A percentile compares a stretch with the other conserved stretches of the same genome.
phyloP scores from a whole-genome alignment of 805 yeast genomes.

The Saccharomycopsis vini region DNA sequence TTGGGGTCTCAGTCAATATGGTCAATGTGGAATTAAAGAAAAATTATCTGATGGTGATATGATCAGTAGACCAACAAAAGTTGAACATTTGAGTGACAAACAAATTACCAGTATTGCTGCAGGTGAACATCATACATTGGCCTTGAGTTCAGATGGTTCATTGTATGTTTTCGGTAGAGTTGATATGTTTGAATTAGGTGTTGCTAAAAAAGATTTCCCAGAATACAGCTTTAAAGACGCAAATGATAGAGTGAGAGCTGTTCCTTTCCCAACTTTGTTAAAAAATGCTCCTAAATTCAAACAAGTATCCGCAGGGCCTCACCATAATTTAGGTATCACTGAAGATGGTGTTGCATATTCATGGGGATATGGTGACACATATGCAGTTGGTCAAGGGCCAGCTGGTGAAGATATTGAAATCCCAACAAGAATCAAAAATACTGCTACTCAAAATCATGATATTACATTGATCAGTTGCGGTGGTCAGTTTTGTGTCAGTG shows the following conservation, averaged over 20 bases:
- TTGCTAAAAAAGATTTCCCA: slow-evolving; percentile 58
- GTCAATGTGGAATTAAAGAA: slow-evolving; percentile 84
- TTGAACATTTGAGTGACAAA: slow-evolving; percentile 53
- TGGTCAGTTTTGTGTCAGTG: slow-evolving; percentile 90
- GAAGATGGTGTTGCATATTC: slow-evolving; percentile 79
- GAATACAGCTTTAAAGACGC: slow-evolving; percentile 63
- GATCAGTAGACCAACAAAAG: slow-evolving; percentile 66
- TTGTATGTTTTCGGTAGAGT: slow-evolving; percentile 82
- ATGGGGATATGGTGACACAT: slow-evolving; percentile 98
- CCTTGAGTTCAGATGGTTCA: slow-evolving; percentile 63
- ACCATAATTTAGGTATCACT: slow-evolving; percentile 82
- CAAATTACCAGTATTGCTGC: slow-evolving; percentile 60
- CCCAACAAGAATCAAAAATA: slow-evolving; percentile 86
- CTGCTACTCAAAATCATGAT: slow-evolving; percentile 79
- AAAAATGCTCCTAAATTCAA: slow-evolving; percentile 47
- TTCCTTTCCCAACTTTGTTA: slow-evolving; percentile 76
- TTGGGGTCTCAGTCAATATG: slow-evolving; percentile 97
- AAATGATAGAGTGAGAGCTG: slow-evolving; percentile 72
- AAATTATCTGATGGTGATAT: slow-evolving; percentile 80
- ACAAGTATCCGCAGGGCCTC: slow-evolving; percentile 74
- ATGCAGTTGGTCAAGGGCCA: slow-evolving; percentile 92
- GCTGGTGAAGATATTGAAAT: slow-evolving; percentile 74
- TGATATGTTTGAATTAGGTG: slow-evolving; percentile 91
- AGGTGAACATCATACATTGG: slow-evolving; percentile 91
- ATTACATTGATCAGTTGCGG: slow-evolving; percentile 81